Evolutionary conservation across 225 moss, liverwort and hornwort genomes (phyloP), one percentile per base, ranked within the genome.

Genomic region (Polytrichum commune): DNA sequence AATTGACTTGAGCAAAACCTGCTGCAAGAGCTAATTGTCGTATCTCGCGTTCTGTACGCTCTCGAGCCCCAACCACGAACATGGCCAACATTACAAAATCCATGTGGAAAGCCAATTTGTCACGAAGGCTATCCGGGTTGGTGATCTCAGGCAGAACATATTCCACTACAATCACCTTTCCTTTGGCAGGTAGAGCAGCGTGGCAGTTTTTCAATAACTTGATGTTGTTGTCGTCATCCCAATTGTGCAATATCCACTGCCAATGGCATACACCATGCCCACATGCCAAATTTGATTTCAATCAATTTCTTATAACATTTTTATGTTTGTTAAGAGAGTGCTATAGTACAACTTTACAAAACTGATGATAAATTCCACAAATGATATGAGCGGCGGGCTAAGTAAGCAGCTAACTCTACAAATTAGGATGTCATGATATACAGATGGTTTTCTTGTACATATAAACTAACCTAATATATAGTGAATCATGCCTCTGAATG

Each of bases 201-300:
- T 8, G 57, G 73, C 83, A 79, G 20, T 83, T 71, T 33, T 53
- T 54, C 63, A 83, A 9, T 27, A 83, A n/a, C 32, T 70, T 70
- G 53, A 74, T 28, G 22, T 32, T 46, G 29, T 65, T 30, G 19
- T 69, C 66, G 72, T 83, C 83, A 27, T 69, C 29, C 83, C 83
- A 83, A 66, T 83, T 69, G 56, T 79, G 73, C 65, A 83, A 28
- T 28, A 83, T 67, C 60, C 76, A 79, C 79, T 83, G 73, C 32
- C 32, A 32, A 32, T 32, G 32, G 7, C 7, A 32, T 7, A 32
- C 32, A 32, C 32, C 32, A 7, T 1, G 6, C 32, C 32, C 32
- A 7, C 29, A 29, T 29, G 29, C 5, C 29, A 29, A 29, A 29
- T 29, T 5, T 29, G 29, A 29, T 8, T 32, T 7, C 32, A 32